Evolutionary conservation across 495 filamentous ascomycete genomes (phyloP), one percentile per base, ranked within the genome.

Genomic region (Penicillium argentinense): DNA sequence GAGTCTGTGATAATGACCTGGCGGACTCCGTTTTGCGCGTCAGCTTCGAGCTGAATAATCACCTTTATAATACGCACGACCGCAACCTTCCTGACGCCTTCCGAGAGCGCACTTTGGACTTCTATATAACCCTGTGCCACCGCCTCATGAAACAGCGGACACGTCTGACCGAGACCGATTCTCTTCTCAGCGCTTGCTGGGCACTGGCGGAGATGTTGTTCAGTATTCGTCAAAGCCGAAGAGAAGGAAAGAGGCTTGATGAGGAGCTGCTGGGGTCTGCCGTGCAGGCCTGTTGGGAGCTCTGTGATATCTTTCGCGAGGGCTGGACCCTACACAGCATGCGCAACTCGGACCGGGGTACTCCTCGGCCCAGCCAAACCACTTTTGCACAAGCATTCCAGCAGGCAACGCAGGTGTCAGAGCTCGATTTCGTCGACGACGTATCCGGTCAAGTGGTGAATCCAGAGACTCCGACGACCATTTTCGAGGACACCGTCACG

Each of bases 1-100:
- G 91, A 34, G 76, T 83, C 45, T 80, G 82, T 59, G 80, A 83
- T 23, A 84, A 91, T 46, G 89, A 92, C 39, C 69, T 81, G 1
- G 76, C 85, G 0, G 91, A 96, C 63, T 93, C 89, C 1, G 86
- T 96, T 14, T 64, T 96, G 34, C 73, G 91, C 28, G 90, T 96
- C 44, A 95, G 89, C 73, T 95, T 95, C 57, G 91, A 95, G 67
- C 79, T 96, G 8, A 95, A 95, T 61, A 96, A 96, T 60, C 91
- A 96, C 63, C 72, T 96, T 9, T 96, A 89, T 66, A 95, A 91
- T 63, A 90, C 89, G 3, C 88, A 93, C 55, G 91, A 95, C 63
- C 79, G 88, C 34, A 84, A 79, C 39, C 75, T 96, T 11, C 91
- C 91, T 0, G 88, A 92, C 59, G 86, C 88, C 0, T 96, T 96